Base-by-base conservation (phyloP, 805 yeast species). In the Starmerella gropengiesseri region DNA sequence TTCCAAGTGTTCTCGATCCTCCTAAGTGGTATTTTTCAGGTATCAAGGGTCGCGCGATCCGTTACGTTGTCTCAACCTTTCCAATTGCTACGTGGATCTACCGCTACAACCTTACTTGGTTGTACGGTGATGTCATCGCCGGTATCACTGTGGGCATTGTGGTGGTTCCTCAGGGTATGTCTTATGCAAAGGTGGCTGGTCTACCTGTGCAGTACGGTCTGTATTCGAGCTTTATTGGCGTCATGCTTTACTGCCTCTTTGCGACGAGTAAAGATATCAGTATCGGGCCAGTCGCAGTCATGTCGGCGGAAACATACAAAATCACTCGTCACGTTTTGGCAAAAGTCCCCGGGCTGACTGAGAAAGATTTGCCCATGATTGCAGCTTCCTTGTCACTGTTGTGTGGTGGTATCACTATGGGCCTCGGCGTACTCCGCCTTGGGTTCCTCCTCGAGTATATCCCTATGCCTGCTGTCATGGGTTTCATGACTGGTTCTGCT, bases 201-300 rank as follows among this genome's bases (percentile, higher is more conserved):
- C 70, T 87, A 47, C 68, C 77, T 5, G 76, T 94, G 5, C 80
- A 86, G 60, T 87, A 78, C 55, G 96, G 96, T 38, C 71, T 87
- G 36, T 87, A 87, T 63, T 83, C 95, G 12, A 82, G 94, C 0
- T 87, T 87, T 56, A 78, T 87, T 36, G 96, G 96, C 58, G 94
- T 86, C 11, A 72, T 85, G 56, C 74, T 81, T 40, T 87, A 87
- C 61, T 80, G 94, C 38, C 73, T 87, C 55, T 87, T 87, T 63
- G 96, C 96, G 12, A 87, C 96, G 12, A 81, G 94, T 19, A 87
- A 87, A 62, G 96, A 87, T 68, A 94, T 87, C 29, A 81, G 93
- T 47, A 86, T 87, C 55, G 96, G 96, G 21, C 96, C 96, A 9
- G 96, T 87, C 28, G 96, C 96, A 11, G 96, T 87, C 44, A 86